Base-by-base conservation (phyloP, 441 rosid genomes). In the Gossypium armourianum region DNA sequence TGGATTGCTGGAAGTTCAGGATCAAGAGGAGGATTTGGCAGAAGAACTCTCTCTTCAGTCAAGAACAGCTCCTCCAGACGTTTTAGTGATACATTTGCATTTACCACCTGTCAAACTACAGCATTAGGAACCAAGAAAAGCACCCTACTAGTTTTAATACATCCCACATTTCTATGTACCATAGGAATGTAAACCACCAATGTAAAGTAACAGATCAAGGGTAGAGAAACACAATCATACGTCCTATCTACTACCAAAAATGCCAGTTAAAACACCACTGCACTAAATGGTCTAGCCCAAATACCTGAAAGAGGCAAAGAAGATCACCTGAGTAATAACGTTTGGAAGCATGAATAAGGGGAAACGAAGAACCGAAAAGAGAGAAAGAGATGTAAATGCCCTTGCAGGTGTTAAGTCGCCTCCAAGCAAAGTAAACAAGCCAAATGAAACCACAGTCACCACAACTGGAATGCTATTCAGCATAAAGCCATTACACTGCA, bases 341-440 rank as follows among this genome's bases (percentile, higher is more conserved):
- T 86, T 96, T 23, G 98, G 98, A 68, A 96, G 99, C 97, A 96
- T 86, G 82, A 84, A 87, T 62, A 92, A 86, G 53, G 98, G 99
- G 76, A 90, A 96, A 32, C 99, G 97, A 78, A 96, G 95, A 68
- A 96, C 99, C 15, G 97, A 80, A 80, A 95, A 95, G 75, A 96
- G 86, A 69, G 99, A 92, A 60, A 96, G 90, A 43, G 98, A 83
- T 49, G 98, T 96, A 81, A 96, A 96, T 79, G 99, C 99, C 86
- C 93, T 86, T 40, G 99, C 90, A 79, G 99, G 99, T 79, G 99
- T 93, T 81, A 93, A 85, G 84, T 93, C 84, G 73, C 99, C 99
- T 69, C 99, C 99, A 76, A 96, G 97, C 81, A 96, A 75, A 72
- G 99, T 88, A 86, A 86, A 96, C 85, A 91, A 72, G 54, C 97